phyloP scores from a whole-genome alignment of 352 stramenopile species.

The Phytophthora cryptogea region DNA sequence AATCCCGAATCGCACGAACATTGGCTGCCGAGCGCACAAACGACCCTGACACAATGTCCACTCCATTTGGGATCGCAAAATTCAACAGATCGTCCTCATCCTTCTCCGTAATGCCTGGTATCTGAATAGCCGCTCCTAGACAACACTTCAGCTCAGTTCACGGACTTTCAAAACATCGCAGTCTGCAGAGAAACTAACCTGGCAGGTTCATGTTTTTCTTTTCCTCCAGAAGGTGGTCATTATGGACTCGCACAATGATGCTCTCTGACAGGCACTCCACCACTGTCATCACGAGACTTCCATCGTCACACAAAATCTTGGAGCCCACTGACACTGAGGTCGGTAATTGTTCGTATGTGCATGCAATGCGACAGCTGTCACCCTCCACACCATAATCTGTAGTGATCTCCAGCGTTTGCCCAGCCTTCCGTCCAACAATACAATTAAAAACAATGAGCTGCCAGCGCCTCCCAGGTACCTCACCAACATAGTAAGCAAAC shows the following conservation, averaged over 20 bases:
- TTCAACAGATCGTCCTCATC: conserved; percentile 93
- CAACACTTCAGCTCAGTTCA: conserved; percentile 11
- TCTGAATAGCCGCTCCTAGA: conserved; percentile 73
- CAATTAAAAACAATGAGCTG: conserved; percentile 11
- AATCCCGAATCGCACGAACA: conserved; percentile 89
- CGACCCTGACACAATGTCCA: conserved; percentile 98
- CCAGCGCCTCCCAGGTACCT: conserved; percentile 2
- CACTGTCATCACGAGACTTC: conserved; percentile 93
- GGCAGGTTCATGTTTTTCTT: conserved; percentile 98
- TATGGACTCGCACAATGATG: conserved; percentile 80
- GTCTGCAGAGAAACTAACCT: conserved; percentile 37
- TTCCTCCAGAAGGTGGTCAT: conserved; percentile 92
- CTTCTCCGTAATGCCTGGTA: conserved; percentile 95
- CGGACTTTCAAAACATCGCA: not conserved
- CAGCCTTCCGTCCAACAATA: conserved; percentile 36
- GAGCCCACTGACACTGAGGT: conserved; percentile 92
- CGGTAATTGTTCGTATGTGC: conserved; percentile 94
- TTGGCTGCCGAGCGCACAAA: conserved; percentile 98
- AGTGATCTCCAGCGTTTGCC: conserved; percentile 88
- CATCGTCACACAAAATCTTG: conserved; percentile 96
- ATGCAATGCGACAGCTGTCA: conserved; percentile 84
- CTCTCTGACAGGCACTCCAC: conserved; percentile 73
- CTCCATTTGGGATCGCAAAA: conserved; percentile 96
- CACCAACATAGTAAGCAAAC: conserved; percentile 27
- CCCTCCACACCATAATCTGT: conserved; percentile 89